A percentile compares a stretch with the other conserved stretches of the same genome.
These are phyloP conservation scores for Seminavis robusta DNA, from an alignment of 108 stramenopile species.

Conservation along the genomic window DNA sequence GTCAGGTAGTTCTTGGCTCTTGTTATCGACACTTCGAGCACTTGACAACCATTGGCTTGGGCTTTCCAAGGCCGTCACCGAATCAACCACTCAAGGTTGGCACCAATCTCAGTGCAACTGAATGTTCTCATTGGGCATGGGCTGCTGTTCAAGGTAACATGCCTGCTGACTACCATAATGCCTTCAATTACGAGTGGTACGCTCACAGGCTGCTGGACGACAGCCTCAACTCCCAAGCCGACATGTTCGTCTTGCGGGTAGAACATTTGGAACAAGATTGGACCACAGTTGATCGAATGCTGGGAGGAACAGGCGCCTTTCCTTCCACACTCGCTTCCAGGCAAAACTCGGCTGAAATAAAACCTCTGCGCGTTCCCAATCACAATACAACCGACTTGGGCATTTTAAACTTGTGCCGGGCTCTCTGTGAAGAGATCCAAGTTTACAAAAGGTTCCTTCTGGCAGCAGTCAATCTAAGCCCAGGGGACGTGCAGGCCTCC, in stretches of 20 bases:
- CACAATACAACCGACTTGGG: neutral
- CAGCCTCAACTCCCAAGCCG: neutral
- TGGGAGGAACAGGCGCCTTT: neutral
- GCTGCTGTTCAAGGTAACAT: constrained; percentile 3
- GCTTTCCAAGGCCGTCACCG: too few relatives aligned
- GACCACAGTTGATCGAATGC: neutral
- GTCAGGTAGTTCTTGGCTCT: constrained; percentile 5
- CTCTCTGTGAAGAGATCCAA: constrained; percentile 14
- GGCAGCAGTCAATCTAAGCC: constrained; percentile 6
- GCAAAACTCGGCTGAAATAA: neutral
- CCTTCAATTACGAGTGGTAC: constrained; percentile 15
- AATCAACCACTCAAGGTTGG: too few relatives aligned
- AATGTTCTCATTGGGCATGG: constrained; percentile 9
- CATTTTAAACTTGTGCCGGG: constrained; percentile 3
- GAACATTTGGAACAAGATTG: constrained; percentile 16
- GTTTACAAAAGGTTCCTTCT: constrained; percentile 11
- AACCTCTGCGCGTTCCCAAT: neutral
- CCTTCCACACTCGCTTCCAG: neutral
- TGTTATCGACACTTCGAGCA: constrained; percentile 2
- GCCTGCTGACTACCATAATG: neutral
- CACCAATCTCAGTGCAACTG: neutral
- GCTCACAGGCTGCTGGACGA: too few relatives aligned
- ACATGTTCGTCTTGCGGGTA: constrained; percentile 6
- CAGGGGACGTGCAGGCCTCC: neutral
- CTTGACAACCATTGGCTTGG: constrained; percentile 6